phyloP scores from a whole-genome alignment of 169 alveolate species.

The Cyclospora cayetanensis region DNA sequence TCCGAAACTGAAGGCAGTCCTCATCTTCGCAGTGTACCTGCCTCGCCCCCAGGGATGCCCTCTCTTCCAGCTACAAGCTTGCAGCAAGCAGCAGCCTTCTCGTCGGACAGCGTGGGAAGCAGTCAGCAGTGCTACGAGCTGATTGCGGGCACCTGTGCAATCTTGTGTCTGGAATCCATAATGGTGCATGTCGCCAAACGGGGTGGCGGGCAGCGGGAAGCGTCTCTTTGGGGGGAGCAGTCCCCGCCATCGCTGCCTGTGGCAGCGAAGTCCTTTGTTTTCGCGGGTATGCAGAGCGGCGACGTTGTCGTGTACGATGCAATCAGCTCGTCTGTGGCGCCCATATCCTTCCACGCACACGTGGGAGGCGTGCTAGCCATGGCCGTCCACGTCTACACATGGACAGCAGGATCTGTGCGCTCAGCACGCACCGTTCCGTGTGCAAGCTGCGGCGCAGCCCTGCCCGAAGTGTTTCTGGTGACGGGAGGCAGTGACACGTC shows the following conservation, averaged over 20 bases:
- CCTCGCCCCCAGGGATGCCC: not conserved
- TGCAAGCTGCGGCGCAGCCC: slow-evolving; percentile 45
- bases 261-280: slow-evolving; percentile 48
- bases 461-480: slow-evolving; percentile 54
- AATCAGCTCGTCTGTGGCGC: slow-evolving; percentile 54
- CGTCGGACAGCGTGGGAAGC: slow-evolving; percentile 6
- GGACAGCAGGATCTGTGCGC: slow-evolving; percentile 7
- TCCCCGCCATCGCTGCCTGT: not conserved
- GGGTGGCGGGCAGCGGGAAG: not conserved
- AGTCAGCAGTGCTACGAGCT: slow-evolving; percentile 66
- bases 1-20: slow-evolving; percentile 43
- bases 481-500: slow-evolving; percentile 73
- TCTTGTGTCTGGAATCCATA: slow-evolving; percentile 53
- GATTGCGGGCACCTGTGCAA: slow-evolving; percentile 58
- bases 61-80: not conserved
- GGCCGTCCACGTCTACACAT: slow-evolving; percentile 49
- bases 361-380: slow-evolving; percentile 70
- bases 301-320: slow-evolving; percentile 59
- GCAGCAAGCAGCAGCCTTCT: slow-evolving; percentile 23
- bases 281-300: slow-evolving; percentile 66
- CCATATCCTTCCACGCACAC: slow-evolving; percentile 70
- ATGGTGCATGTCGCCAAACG: not conserved
- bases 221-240: not conserved
- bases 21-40: not conserved
- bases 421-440: slow-evolving; percentile 37